Evolutionary conservation across 768 basidiomycete genomes (phyloP), one percentile per base, ranked within the genome.

Genomic region (Boletus sensibilis): DNA sequence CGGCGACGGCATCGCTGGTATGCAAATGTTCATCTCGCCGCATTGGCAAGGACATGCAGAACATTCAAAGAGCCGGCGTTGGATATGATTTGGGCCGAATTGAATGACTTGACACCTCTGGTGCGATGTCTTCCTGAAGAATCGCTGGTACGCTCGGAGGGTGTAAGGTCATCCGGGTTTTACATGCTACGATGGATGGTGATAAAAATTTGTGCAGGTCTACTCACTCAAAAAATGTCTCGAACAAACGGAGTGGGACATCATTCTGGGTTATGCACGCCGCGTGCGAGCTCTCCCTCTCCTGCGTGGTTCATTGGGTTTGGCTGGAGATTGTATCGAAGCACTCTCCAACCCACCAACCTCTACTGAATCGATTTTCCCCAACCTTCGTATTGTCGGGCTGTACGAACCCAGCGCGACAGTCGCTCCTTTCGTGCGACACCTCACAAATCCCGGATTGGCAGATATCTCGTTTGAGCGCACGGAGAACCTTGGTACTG

Each of bases 31-130:
- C 10, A 49, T 44, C 55, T 64, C 5, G 42, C 5, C 13, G 7
- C 23, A 0, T 25, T 61, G 5, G 52, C 64, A 2, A 50, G 57
- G 37, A 56, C 57, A 10, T 66, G 64, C 39, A 55, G 13, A 27
- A 16, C 56, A 18, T 63, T 67, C 56, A 65, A 49, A 20, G 52
- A 52, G 0, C 50, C 53, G 4, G 64, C 58, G 1, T 18, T 68
- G 9, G 41, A 54, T 20, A 34, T 54, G 43, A 39, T 63, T 7
- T 66, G 52, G 58, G 33, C 43, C 4, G 45, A 59, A 29, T 49
- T 68, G 33, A 35, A 42, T 5, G 48, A 48, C 44, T 25, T 59
- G 9, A 20, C 56, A 8, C 66, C 59, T 10, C 46, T 67, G 4
- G 33, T 64, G 23, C 35, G 46, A 27, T 56, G 54, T 38, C 52